These are phyloP conservation scores for Aspergillus ochraceus DNA, from an alignment of 2,329 filamentous ascomycete genomes.

Conservation along the genomic window DNA sequence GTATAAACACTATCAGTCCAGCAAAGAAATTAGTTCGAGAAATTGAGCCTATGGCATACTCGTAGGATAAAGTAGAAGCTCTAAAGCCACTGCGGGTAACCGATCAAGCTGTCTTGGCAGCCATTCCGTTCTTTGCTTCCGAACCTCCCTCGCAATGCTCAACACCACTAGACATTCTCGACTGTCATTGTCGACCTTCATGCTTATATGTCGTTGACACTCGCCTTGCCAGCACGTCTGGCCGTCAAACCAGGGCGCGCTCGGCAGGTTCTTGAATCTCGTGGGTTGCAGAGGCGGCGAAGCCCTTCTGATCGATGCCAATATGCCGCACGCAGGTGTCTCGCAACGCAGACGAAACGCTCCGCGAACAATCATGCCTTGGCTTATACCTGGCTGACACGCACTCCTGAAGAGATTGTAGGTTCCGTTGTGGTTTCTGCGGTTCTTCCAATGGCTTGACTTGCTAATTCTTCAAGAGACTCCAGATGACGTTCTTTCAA, in stretches of 20 bases:
- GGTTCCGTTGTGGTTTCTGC: slow-evolving; percentile 5
- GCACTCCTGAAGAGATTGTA: slow-evolving; percentile 30
- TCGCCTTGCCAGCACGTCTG: slow-evolving; percentile 20
- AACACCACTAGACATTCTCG: neutral
- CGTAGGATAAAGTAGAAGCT: neutral
- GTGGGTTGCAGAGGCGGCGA: slow-evolving; percentile 3
- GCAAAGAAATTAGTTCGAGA: no score
- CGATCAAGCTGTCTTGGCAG: slow-evolving; percentile 3
- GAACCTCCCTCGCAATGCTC: neutral
- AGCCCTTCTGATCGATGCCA: neutral
- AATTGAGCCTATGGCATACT: neutral
- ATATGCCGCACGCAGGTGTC: slow-evolving; percentile 11
- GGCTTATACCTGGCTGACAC: slow-evolving; percentile 36
- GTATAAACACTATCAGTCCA: no score
- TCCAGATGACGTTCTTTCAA: slow-evolving; percentile 31
- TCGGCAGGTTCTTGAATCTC: slow-evolving; percentile 8
- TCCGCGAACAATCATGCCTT: slow-evolving; percentile 13
- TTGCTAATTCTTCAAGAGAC: slow-evolving; percentile 23
- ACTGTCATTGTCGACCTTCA: slow-evolving; percentile 2
- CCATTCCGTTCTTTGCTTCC: neutral
- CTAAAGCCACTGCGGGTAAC: neutral
- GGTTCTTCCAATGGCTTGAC: neutral
- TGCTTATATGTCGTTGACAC: slow-evolving; percentile 24
- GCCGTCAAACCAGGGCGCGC: slow-evolving; percentile 9
- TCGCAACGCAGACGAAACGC: slow-evolving; percentile 17